Percentiles rank a stretch among this genome's conserved stretches.
These are phyloP conservation scores for Fusarium sp. DNA, from an alignment of 2,329 filamentous ascomycete species.

Conservation along the genomic window DNA sequence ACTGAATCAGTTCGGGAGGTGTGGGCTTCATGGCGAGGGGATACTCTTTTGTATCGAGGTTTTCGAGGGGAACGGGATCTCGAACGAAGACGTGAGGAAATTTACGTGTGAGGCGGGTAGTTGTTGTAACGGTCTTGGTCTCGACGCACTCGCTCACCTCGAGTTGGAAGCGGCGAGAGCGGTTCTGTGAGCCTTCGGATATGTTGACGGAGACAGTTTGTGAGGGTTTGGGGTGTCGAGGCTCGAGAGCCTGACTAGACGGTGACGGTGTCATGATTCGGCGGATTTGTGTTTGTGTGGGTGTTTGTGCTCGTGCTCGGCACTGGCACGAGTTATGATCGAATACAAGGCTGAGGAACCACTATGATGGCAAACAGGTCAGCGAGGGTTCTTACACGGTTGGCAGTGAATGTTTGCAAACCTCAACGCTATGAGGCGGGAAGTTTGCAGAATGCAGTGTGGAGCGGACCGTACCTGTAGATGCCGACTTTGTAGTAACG, in stretches of 20 bases:
- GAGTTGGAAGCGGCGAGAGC: slow-evolving; percentile 64
- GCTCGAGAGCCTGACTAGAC: slow-evolving; percentile 56
- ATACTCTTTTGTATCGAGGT: slow-evolving; percentile 90
- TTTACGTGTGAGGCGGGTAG: slow-evolving; percentile 87
- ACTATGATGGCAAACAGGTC: neutral
- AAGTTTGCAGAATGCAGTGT: neutral
- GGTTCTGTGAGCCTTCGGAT: slow-evolving; percentile 58
- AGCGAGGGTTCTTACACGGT: slow-evolving; percentile 1
- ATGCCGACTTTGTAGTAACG: slow-evolving; percentile 9
- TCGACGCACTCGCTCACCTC: slow-evolving; percentile 77
- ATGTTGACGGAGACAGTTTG: slow-evolving; percentile 65
- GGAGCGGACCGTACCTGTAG: slow-evolving; percentile 2
- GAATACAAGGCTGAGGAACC: slow-evolving; percentile 4
- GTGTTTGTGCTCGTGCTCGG: slow-evolving; percentile 33
- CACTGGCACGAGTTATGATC: slow-evolving; percentile 27
- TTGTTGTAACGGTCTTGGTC: slow-evolving; percentile 86
- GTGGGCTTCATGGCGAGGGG: slow-evolving; percentile 88
- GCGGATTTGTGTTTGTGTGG: slow-evolving; percentile 22
- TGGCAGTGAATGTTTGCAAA: neutral
- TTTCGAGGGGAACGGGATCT: slow-evolving; percentile 77
- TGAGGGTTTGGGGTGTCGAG: slow-evolving; percentile 53
- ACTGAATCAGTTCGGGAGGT: slow-evolving; percentile 82
- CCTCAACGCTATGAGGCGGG: neutral
- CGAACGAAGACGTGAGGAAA: slow-evolving; percentile 89
- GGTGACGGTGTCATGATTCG: slow-evolving; percentile 58